These are phyloP conservation scores for Elymus sibiricus DNA, from an alignment of 176 grass and related monocot genomes.

Conservation along the genomic window DNA sequence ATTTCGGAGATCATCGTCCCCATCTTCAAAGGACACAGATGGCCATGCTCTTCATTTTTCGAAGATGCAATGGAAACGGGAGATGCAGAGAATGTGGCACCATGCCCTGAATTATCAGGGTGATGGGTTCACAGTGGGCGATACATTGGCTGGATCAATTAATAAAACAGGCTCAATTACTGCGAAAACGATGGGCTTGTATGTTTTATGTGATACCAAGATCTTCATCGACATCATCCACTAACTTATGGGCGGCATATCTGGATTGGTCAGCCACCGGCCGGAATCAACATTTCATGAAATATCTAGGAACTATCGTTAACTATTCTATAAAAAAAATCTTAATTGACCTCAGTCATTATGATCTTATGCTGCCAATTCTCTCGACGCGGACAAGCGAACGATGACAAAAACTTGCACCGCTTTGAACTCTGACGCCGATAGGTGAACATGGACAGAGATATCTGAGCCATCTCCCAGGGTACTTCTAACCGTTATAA, in stretches of 20 bases:
- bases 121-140: background rate
- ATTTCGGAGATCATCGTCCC: background rate
- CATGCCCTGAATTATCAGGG: background rate
- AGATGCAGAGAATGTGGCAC: constrained; percentile 8
- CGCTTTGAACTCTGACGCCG: background rate
- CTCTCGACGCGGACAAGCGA: background rate
- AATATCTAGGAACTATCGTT: no score
- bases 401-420: background rate
- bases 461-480: background rate
- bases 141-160: background rate
- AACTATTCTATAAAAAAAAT: no score
- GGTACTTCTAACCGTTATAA: no score
- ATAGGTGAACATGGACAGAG: background rate
- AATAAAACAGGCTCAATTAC: constrained; percentile 18
- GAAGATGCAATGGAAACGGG: background rate
- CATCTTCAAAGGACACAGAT: background rate
- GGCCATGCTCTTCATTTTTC: background rate
- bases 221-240: background rate
- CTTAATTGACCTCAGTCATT: background rate
- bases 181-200: background rate
- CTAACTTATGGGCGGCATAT: no score
- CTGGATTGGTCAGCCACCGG: no score
- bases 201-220: background rate
- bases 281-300: no score
- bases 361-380: background rate